phyloP scores from a whole-genome alignment of 176 grass and related monocot genomes.

The Raddia guianensis region DNA sequence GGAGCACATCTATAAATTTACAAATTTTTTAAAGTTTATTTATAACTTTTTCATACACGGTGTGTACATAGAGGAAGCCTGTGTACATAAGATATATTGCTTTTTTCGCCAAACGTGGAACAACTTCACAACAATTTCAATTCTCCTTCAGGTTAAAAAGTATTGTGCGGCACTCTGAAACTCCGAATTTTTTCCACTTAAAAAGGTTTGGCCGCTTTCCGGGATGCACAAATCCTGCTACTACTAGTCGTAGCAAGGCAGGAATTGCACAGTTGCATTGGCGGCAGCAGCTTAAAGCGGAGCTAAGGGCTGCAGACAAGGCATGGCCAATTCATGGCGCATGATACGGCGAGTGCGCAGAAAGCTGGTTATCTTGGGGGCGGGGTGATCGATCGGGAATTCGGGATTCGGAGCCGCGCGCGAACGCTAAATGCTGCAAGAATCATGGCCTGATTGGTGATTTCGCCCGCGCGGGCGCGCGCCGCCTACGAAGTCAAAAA shows the following conservation, averaged over 20 bases:
- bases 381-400: neutral
- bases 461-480: neutral
- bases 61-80: no score
- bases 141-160: no score
- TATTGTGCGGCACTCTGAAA: neutral
- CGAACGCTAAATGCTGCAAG: neutral
- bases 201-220: neutral
- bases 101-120: no score
- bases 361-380: neutral
- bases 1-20: no score
- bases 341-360: neutral
- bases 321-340: neutral
- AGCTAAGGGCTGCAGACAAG: no score
- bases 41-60: no score
- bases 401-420: neutral
- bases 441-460: constrained; percentile 22
- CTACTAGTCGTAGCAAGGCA: no score
- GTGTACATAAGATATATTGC: no score
- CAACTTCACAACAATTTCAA: no score
- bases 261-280: no score
- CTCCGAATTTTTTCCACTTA: neutral
- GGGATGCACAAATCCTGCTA: neutral
- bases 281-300: no score
- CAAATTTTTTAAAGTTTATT: no score
- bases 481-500: neutral